These are phyloP conservation scores for Scheffersomyces segobiensis DNA, from an alignment of 1,139 yeast species.

Conservation along the genomic window DNA sequence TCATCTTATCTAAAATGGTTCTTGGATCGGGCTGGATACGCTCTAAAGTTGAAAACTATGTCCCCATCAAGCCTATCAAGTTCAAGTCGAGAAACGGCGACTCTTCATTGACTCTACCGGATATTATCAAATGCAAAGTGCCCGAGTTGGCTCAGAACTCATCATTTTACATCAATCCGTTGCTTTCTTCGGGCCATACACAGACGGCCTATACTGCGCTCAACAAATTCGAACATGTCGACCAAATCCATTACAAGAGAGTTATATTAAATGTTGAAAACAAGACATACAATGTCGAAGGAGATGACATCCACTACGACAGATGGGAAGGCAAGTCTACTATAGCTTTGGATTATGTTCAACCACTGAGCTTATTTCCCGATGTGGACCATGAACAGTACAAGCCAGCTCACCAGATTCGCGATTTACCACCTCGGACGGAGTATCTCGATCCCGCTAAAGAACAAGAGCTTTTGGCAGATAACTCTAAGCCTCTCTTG, in stretches of 20 bases:
- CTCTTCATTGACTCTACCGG: slow-evolving; percentile 19
- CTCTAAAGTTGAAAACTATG: slow-evolving; percentile 27
- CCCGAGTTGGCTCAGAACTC: slow-evolving; percentile 37
- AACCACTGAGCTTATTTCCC: slow-evolving; percentile 13
- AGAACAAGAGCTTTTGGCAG: slow-evolving; percentile 29
- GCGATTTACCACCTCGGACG: slow-evolving; percentile 45
- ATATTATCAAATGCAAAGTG: slow-evolving; percentile 25
- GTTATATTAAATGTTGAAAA: slow-evolving; percentile 35
- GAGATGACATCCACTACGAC: slow-evolving; percentile 37
- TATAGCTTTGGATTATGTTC: slow-evolving; percentile 42
- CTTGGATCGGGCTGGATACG: slow-evolving; percentile 15
- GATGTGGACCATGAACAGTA: slow-evolving; percentile 27
- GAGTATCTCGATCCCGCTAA: slow-evolving; percentile 35
- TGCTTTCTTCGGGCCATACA: slow-evolving; percentile 43
- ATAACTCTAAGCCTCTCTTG: slow-evolving; percentile 50
- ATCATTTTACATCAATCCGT: slow-evolving; percentile 38
- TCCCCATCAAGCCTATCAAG: slow-evolving; percentile 28
- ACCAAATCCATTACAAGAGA: slow-evolving; percentile 40
- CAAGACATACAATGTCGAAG: slow-evolving; percentile 27
- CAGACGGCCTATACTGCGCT: slow-evolving; percentile 50
- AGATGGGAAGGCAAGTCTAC: slow-evolving; percentile 44
- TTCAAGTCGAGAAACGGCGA: slow-evolving; percentile 18
- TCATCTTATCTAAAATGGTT: slow-evolving; percentile 1
- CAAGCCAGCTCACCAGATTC: slow-evolving; percentile 36
- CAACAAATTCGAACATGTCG: slow-evolving; percentile 35